Base-by-base conservation (phyloP, 257 asterid species). In the Salvia rosmarinus region DNA sequence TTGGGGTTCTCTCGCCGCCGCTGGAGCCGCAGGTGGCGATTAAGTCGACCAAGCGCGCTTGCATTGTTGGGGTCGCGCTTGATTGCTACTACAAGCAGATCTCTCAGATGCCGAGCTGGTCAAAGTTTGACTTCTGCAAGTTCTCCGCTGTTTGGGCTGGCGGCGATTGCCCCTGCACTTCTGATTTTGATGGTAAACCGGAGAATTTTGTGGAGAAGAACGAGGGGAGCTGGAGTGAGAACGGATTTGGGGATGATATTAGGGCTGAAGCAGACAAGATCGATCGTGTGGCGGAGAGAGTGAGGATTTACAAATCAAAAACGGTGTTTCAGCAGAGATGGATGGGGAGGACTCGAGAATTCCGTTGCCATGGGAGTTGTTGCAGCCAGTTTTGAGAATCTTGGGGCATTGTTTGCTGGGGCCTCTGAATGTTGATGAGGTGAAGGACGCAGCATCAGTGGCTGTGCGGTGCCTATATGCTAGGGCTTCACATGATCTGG, bases 361-460 rank as follows among this genome's bases (percentile, higher is more conserved):
- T 82, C 99, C 98, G 0, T 82, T 95, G 58, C 96, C 96, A 0
- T 95, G 98, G 99, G 98, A 91, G 77, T 68, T 95, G 57, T 71
- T 91, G 81, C 99, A 89, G 81, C 99, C 99, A 9, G 80, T 83
- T 69, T 77, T 95, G 83, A 91, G 96, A 81, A 88, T 95, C 54
- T 72, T 95, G 68, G 99, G 95, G 64, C 98, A 95, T 75, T 95
- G 99, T 81, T 82, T 95, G 86, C 70, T 95, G 78, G 99, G 96
- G 34, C 98, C 98, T 28, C 66, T 88, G 84, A 85, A 73, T 82
- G 72, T 72, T 3, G 89, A 81, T 14, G 96, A 88, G 73, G 95
- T 89, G 78, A 94, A 88, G 87, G 87, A 85, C 65, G 90, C 88
- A 5, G 97, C 98, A 0, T 89, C 98, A 1, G 73, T 83, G 78